Base-by-base conservation (phyloP, 2,329 filamentous ascomycete genomes). In the Thelonectria blattea region DNA sequence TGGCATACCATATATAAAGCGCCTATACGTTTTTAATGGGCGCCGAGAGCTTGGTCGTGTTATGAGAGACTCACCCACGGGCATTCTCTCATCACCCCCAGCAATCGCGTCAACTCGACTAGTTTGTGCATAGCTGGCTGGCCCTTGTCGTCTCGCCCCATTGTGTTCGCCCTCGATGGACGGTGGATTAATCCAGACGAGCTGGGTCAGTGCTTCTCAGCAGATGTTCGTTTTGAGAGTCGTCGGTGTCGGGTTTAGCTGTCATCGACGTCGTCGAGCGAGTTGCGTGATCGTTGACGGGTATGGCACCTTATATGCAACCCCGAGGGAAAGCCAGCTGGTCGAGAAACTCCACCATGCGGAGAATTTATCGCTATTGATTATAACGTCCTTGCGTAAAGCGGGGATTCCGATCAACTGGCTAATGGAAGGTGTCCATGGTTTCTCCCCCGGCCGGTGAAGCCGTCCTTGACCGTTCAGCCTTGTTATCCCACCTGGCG, bases 51-150 rank as follows among this genome's bases (percentile, higher is more conserved):
- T 17, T 11, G 32, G 47, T 8, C 11, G 17, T 24, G 41, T 52
- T 51, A 48, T 49, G 22, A 14, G 39, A 39, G 6, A 41, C 30
- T 17, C 20, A 17, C 30, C 30, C 37, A 39, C 30, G 42, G 48
- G 24, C 27, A 65, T 66, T 47, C 52, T 48, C 61, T 65, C 63
- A 68, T 68, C 53, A 27, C 46, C 49, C 57, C 65, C 48, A 59
- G 58, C 24, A 45, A 68, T 68, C 56, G 65, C 65, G 65, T 68
- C 65, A 68, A 49, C 20, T 47, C 22, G 30, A 48, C 57, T 47
- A 42, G 49, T 7, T 52, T 52, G 41, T 52, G 27, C 27, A 39
- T 42, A 24, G 49, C 27, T 12, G 17, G 49, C 12, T 17, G 5
- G 15, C 42, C 49, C 50, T 52, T 22, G 56, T 53, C 42, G 12